These are phyloP conservation scores for Crucihimalaya himalaica DNA, from an alignment of 345 rosid genomes.

Conservation along the genomic window DNA sequence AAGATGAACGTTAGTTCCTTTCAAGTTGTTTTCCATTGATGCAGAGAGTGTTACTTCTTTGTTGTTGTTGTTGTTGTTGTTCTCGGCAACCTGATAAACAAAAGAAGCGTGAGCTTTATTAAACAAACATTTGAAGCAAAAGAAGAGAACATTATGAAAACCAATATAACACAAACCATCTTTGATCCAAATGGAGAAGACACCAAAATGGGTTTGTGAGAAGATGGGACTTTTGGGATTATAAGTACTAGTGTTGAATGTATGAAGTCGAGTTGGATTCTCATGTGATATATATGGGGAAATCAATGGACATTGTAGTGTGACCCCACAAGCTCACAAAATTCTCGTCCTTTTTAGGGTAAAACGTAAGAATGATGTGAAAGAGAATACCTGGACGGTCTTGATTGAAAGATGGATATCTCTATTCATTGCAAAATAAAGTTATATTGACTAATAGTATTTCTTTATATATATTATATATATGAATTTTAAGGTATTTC, in stretches of 20 bases:
- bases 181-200: slow-evolving; percentile 9
- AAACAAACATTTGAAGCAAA: not conserved
- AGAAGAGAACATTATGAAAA: not conserved
- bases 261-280: slow-evolving; percentile 40
- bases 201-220: slow-evolving; percentile 6
- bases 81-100: slow-evolving; percentile 49
- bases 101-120: slow-evolving; percentile 11
- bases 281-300: slow-evolving; percentile 42
- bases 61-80: slow-evolving; percentile 47
- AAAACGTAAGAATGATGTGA: slow-evolving; percentile 28
- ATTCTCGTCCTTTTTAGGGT: slow-evolving; percentile 14
- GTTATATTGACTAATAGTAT: not conserved
- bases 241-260: slow-evolving; percentile 22
- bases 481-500: slow-evolving; percentile 21
- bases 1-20: slow-evolving; percentile 47
- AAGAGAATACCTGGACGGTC: slow-evolving; percentile 35
- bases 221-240: not conserved
- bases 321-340: slow-evolving; percentile 23
- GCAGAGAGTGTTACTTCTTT: slow-evolving; percentile 30
- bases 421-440: not conserved
- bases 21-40: slow-evolving; percentile 50
- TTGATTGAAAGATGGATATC: slow-evolving; percentile 22
- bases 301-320: slow-evolving; percentile 18
- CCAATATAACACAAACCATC: slow-evolving; percentile 31
- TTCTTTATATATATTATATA: not conserved